A percentile compares a stretch with the other conserved stretches of the same genome.
phyloP scores from a whole-genome alignment of 2,329 filamentous ascomycete species.

The Hypomyces perniciosus region DNA sequence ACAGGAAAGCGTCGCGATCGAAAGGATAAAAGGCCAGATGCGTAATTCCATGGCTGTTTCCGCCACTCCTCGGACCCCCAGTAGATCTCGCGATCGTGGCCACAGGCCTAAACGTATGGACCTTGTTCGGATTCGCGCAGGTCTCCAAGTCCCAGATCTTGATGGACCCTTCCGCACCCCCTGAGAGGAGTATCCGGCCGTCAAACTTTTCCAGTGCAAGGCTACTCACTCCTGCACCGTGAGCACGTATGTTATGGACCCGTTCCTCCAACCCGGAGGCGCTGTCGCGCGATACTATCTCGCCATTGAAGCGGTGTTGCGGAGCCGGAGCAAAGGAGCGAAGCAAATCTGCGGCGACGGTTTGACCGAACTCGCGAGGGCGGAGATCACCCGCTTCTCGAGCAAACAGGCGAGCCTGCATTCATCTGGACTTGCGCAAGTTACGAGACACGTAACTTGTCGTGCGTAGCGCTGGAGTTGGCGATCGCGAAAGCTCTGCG shows the following conservation, averaged over 20 bases:
- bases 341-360: slow-evolving; percentile 60
- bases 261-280: slow-evolving; percentile 21
- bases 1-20: slow-evolving; percentile 68
- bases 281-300: slow-evolving; percentile 15
- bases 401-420: slow-evolving; percentile 72
- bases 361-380: slow-evolving; percentile 57
- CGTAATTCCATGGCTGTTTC: slow-evolving; percentile 67
- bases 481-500: no score
- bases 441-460: not conserved
- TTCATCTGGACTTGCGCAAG: slow-evolving; percentile 31
- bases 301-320: slow-evolving; percentile 64
- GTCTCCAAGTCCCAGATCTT: slow-evolving; percentile 82
- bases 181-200: slow-evolving; percentile 70
- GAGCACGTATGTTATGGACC: slow-evolving; percentile 51
- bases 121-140: slow-evolving; percentile 37
- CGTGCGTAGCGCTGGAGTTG: not conserved
- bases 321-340: slow-evolving; percentile 63
- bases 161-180: slow-evolving; percentile 77
- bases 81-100: slow-evolving; percentile 43
- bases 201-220: slow-evolving; percentile 78
- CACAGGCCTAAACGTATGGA: slow-evolving; percentile 49
- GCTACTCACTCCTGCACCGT: slow-evolving; percentile 72
- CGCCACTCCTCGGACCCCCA: slow-evolving; percentile 20
- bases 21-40: slow-evolving; percentile 74
- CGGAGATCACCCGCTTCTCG: slow-evolving; percentile 65